A percentile compares a stretch with the other conserved stretches of the same genome.
Evolutionary conservation across 768 basidiomycete genomes (phyloP).

Genomic region (Daedaleopsis nitida): DNA sequence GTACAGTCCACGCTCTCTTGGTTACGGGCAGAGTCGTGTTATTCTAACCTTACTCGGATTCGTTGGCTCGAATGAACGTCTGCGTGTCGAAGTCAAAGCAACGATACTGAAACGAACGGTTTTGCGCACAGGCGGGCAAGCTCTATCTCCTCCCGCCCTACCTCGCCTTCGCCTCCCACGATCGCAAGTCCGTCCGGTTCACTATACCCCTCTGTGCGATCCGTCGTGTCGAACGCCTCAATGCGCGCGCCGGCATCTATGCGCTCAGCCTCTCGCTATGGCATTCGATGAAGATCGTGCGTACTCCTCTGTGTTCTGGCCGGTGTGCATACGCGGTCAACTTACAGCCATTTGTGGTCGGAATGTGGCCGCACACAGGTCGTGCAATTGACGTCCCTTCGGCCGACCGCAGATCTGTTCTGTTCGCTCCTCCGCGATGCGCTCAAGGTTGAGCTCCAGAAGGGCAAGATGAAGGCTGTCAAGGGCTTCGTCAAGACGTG

Average conservation of each 20-base stretch:
- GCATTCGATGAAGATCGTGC: constrained; percentile 92
- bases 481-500: constrained; percentile 90
- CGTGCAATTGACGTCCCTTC: constrained; percentile 89
- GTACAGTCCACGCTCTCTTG: too few species aligned
- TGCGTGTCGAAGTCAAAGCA: neutral
- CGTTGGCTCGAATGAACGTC: neutral
- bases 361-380: constrained; percentile 47
- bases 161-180: constrained; percentile 86
- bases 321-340: neutral
- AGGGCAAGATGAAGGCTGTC: constrained; percentile 90
- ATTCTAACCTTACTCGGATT: too few species aligned
- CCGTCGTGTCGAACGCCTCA: constrained; percentile 90
- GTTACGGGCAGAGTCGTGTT: too few species aligned
- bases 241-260: constrained; percentile 92
- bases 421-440: constrained; percentile 87
- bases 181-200: constrained; percentile 89
- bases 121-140: constrained; percentile 73
- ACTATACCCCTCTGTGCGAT: constrained; percentile 91
- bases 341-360: too few species aligned
- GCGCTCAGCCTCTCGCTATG: constrained; percentile 93
- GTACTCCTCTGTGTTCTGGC: neutral
- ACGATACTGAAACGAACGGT: constrained; percentile 1
- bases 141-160: constrained; percentile 87
- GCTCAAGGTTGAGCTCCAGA: constrained; percentile 85
- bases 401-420: constrained; percentile 93